Conservation (phyloP, 805 yeast genomes). For the Starmerella stigmatis region DNA sequence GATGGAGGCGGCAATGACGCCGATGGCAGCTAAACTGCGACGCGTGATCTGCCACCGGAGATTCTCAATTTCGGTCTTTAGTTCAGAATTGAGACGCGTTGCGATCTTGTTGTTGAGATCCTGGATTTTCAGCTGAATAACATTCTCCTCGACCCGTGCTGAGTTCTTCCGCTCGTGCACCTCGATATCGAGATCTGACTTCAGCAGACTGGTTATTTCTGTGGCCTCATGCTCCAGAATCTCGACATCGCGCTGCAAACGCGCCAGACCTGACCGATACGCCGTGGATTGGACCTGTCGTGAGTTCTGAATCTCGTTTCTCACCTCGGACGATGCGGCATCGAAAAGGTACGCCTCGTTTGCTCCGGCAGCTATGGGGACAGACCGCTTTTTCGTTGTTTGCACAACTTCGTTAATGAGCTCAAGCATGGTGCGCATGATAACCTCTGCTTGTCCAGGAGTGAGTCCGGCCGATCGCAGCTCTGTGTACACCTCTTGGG, state of each 20-base stretch:
- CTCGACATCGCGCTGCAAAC: conserved; percentile 61
- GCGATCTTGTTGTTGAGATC: conserved; percentile 77
- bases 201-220: conserved; percentile 47
- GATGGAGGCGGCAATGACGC: conserved; percentile 51
- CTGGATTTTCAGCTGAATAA: conserved; percentile 58
- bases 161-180: conserved; percentile 79
- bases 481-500: conserved; percentile 48
- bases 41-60: conserved; percentile 89
- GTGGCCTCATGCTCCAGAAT: conserved; percentile 67
- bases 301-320: conserved; percentile 63
- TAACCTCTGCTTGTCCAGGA: conserved; percentile 47
- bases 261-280: conserved; percentile 53
- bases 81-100: conserved; percentile 67
- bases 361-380: conserved; percentile 56
- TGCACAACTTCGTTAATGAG: conserved; percentile 31
- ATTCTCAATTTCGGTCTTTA: conserved; percentile 77
- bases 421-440: conserved; percentile 39
- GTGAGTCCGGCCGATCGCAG: conserved; percentile 50
- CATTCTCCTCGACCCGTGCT: conserved; percentile 63
- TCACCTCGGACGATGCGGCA: conserved; percentile 80
- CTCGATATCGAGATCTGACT: conserved; percentile 72
- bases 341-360: conserved; percentile 82
- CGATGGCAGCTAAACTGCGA: conserved; percentile 69
- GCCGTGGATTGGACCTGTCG: conserved; percentile 62
- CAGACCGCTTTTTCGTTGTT: conserved; percentile 29